Conservation (phyloP, 2,329 filamentous ascomycete species). For the Dothidotthia symphoricarpi region DNA sequence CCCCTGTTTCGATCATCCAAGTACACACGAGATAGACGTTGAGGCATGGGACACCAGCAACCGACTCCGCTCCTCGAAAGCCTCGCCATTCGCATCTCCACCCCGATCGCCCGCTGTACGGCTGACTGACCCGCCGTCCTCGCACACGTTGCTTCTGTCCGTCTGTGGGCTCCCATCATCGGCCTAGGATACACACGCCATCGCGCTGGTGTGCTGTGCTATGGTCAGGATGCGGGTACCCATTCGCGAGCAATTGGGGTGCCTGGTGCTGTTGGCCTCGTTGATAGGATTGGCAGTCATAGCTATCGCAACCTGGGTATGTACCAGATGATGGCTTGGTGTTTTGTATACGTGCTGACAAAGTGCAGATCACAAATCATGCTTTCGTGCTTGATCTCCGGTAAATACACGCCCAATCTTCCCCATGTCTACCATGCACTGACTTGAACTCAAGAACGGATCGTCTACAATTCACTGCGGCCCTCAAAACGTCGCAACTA, state of each 20-base stretch:
- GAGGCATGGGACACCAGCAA: slow-evolving; percentile 30
- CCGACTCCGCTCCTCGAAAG: slow-evolving; percentile 10
- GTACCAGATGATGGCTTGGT: not conserved
- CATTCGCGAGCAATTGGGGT: slow-evolving; percentile 82
- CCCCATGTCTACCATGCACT: not conserved
- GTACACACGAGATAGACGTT: slow-evolving; percentile 15
- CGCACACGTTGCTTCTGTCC: no score
- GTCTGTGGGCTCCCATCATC: no score
- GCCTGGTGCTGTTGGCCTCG: slow-evolving; percentile 73
- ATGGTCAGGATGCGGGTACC: slow-evolving; percentile 71
- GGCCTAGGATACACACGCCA: slow-evolving; percentile 1
- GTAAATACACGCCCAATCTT: slow-evolving; percentile 22
- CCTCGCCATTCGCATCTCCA: slow-evolving; percentile 12
- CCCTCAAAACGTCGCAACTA: slow-evolving; percentile 80
- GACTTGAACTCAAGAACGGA: slow-evolving; percentile 45
- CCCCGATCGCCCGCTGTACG: slow-evolving; percentile 9
- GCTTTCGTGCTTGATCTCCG: slow-evolving; percentile 59
- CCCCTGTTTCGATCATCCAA: no score
- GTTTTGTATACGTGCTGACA: not conserved
- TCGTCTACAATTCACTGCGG: slow-evolving; percentile 74
- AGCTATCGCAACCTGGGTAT: slow-evolving; percentile 67
- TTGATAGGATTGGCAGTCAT: slow-evolving; percentile 74
- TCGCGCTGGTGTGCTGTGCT: slow-evolving; percentile 3
- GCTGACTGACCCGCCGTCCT: slow-evolving; percentile 14
- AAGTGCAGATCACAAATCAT: slow-evolving; percentile 56